Percentiles rank a stretch among this genome's conserved stretches.
phyloP scores from a whole-genome alignment of 2,329 filamentous ascomycete species.

The Colletotrichum siamense region DNA sequence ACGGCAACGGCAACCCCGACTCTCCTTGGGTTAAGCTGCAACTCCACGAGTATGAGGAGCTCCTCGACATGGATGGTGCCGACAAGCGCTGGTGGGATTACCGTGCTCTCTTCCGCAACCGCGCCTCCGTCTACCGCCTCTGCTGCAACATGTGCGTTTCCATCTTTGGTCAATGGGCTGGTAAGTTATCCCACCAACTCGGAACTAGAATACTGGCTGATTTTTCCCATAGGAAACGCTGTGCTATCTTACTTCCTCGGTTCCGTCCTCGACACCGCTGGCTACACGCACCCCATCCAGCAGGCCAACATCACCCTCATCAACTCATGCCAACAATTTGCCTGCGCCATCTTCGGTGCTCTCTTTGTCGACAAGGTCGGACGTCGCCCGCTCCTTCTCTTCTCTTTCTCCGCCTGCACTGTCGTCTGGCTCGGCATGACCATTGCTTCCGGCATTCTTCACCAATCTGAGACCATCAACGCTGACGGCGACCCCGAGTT shows the following conservation, averaged over 20 bases:
- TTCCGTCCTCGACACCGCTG: conserved; percentile 55
- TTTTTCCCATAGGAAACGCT: conserved; percentile 24
- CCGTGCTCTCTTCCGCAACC: conserved; percentile 45
- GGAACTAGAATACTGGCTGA: too few species aligned
- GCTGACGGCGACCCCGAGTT: conserved; percentile 27
- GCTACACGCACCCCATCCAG: conserved; percentile 41
- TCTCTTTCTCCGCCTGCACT: conserved; percentile 52
- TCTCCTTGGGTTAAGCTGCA: conserved; percentile 51
- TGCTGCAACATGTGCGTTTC: conserved; percentile 46
- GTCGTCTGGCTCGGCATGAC: conserved; percentile 58
- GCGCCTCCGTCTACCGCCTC: conserved; percentile 47
- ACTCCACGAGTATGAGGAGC: conserved; percentile 47
- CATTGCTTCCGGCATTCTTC: conserved; percentile 45
- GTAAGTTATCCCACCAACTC: conserved; percentile 21
- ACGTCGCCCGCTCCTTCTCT: conserved; percentile 57
- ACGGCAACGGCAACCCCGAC: conserved; percentile 49
- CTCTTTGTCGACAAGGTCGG: conserved; percentile 54
- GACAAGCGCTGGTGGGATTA: conserved; percentile 57
- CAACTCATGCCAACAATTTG: conserved; percentile 55
- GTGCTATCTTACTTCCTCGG: conserved; percentile 33
- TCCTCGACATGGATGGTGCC: conserved; percentile 45
- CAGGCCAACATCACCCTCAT: conserved; percentile 58
- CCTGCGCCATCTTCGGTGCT: conserved; percentile 54
- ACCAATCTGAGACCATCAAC: conserved; percentile 32
- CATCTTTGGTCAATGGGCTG: conserved; percentile 53